Evolutionary conservation across 1,284 basidiomycete species (phyloP).

Genomic region (Rhizoctonia solani): DNA sequence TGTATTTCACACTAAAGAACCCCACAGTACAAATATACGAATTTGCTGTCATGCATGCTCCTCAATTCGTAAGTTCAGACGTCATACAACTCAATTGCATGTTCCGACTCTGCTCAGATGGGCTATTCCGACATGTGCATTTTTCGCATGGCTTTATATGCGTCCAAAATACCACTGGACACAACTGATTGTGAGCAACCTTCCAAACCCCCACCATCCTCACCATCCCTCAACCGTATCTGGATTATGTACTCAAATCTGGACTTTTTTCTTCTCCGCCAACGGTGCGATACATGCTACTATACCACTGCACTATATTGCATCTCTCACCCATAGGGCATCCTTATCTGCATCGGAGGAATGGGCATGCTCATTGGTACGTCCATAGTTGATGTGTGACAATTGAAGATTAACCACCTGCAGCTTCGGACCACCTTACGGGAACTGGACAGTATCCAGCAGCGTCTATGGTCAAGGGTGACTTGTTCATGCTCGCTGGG

Average conservation of each 20-base stretch:
- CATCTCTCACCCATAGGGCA: conserved; percentile 54
- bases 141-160: conserved; percentile 82
- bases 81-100: background rate
- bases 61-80: conserved; percentile 69
- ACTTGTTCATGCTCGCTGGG: conserved; percentile 82
- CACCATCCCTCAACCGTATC: background rate
- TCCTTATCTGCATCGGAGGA: conserved; percentile 72
- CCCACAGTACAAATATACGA: conserved; percentile 86
- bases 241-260: conserved; percentile 48
- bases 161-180: conserved; percentile 79
- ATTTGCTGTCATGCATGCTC: conserved; percentile 82
- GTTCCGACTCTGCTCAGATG: conserved; percentile 53
- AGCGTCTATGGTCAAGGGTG: conserved; percentile 70
- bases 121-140: conserved; percentile 84
- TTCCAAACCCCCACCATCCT: background rate
- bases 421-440: conserved; percentile 41
- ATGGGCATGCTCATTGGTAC: conserved; percentile 69
- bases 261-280: background rate
- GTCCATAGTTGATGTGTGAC: conserved; percentile 60
- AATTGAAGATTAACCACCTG: conserved; percentile 57
- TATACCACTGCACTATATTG: conserved; percentile 13
- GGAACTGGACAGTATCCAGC: conserved; percentile 53
- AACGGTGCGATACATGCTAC: background rate
- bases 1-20: too few relatives aligned
- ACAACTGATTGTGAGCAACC: conserved; percentile 56